Evolutionary conservation across 73 alveolate genomes (phyloP).

Genomic region (Durusdinium trenchii): DNA sequence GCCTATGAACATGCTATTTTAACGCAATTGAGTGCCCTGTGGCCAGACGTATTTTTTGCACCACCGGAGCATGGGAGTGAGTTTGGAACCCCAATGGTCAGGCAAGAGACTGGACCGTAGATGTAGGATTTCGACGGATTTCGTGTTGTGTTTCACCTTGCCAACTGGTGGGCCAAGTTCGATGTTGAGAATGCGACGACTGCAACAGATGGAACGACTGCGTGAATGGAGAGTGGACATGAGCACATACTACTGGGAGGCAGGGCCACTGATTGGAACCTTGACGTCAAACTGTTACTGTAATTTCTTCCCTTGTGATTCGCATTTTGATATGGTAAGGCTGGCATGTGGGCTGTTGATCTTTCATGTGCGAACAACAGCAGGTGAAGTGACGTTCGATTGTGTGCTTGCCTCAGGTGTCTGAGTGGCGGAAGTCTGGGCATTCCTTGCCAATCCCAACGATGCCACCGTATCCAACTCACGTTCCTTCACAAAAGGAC

Average conservation of each 20-base stretch:
- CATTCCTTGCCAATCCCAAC: constrained; percentile 29
- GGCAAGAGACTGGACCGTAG: too few species aligned
- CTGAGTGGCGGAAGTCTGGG: constrained; percentile 54
- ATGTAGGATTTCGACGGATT: not conserved
- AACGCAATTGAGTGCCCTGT: not conserved
- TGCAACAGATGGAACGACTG: constrained; percentile 51
- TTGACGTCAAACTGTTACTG: not conserved
- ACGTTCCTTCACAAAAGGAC: constrained; percentile 59
- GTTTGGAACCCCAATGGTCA: not conserved
- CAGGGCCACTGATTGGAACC: not conserved
- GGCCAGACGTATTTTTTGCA: not conserved
- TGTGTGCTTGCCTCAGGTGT: constrained; percentile 22
- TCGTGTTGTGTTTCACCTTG: not conserved
- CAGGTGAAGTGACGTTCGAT: not conserved
- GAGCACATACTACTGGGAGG: constrained; percentile 94
- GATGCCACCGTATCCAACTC: constrained; percentile 87
- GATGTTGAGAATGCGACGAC: constrained; percentile 40
- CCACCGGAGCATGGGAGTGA: not conserved
- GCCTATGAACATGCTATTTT: not conserved
- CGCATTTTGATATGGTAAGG: not conserved
- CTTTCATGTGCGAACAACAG: not conserved
- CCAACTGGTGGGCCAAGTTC: constrained; percentile 11
- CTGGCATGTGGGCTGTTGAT: not conserved
- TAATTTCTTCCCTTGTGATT: not conserved
- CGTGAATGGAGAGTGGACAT: constrained; percentile 80